Evolutionary conservation across 176 grass and related monocot species (phyloP).

Genomic region (Panicum miliaceum): DNA sequence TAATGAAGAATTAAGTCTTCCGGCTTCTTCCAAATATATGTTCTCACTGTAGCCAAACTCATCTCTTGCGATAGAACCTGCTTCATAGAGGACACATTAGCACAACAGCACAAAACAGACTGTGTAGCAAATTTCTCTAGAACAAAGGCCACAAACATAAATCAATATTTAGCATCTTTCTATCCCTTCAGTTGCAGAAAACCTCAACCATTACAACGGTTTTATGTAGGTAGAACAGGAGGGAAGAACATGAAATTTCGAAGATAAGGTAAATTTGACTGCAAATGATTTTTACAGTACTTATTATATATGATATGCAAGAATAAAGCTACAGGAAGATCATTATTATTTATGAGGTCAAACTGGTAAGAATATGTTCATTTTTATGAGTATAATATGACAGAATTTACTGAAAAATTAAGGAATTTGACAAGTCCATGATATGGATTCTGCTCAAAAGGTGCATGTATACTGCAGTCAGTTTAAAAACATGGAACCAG

Average conservation of each 20-base stretch:
- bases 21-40: constrained; percentile 94
- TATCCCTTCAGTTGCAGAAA: not conserved
- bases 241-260: not conserved
- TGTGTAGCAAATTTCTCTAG: not conserved
- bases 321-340: not conserved
- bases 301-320: not conserved
- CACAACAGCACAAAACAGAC: not conserved
- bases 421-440: not conserved
- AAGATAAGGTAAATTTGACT: not conserved
- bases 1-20: constrained; percentile 96
- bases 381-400: not conserved
- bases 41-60: constrained; percentile 89
- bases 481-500: not conserved
- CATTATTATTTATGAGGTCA: not conserved
- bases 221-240: not conserved
- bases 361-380: not conserved
- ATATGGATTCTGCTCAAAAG: not conserved
- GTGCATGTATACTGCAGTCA: not conserved
- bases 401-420: not conserved
- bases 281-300: not conserved
- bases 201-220: not conserved
- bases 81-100: constrained; percentile 36
- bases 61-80: constrained; percentile 79
- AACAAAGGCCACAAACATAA: constrained; percentile 13
- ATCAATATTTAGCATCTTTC: not conserved